Conservation (phyloP, 768 basidiomycete species). For the Tulasnella sp. region DNA sequence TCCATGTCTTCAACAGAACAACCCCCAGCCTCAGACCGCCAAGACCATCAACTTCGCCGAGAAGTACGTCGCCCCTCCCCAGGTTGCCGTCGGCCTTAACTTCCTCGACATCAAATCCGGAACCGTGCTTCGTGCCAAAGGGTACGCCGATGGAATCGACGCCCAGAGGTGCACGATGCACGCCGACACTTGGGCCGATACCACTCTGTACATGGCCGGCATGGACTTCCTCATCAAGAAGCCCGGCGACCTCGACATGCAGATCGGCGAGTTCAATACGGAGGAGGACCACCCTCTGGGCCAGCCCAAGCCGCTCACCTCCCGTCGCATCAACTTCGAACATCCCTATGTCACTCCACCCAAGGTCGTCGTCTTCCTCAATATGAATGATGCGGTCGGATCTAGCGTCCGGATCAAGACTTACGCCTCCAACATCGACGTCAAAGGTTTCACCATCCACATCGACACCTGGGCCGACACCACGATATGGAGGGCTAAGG, state of each 20-base stretch:
- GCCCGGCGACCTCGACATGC: neutral
- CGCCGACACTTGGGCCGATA: neutral
- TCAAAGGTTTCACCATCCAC: too few species aligned
- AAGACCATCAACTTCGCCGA: neutral
- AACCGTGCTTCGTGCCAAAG: neutral
- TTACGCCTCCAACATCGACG: too few species aligned
- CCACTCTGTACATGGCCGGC: neutral
- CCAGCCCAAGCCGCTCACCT: too few species aligned
- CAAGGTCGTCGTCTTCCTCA: too few species aligned
- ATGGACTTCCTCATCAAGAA: neutral
- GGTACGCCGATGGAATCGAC: neutral
- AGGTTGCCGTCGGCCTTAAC: neutral
- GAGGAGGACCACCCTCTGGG: neutral
- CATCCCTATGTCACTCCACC: neutral
- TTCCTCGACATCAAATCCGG: neutral
- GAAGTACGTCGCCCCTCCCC: neutral
- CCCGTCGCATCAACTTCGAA: neutral
- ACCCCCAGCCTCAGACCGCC: neutral
- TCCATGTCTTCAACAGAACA: too few species aligned
- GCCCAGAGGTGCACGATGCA: neutral
- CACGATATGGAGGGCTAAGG: too few species aligned
- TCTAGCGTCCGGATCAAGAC: too few species aligned
- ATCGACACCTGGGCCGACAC: too few species aligned
- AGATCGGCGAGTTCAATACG: neutral
- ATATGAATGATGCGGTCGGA: too few species aligned